Percentiles rank a stretch among this genome's conserved stretches.
These are phyloP conservation scores for Torrubiellomyces zombiae DNA, from an alignment of 2,329 filamentous ascomycete species.

Conservation along the genomic window DNA sequence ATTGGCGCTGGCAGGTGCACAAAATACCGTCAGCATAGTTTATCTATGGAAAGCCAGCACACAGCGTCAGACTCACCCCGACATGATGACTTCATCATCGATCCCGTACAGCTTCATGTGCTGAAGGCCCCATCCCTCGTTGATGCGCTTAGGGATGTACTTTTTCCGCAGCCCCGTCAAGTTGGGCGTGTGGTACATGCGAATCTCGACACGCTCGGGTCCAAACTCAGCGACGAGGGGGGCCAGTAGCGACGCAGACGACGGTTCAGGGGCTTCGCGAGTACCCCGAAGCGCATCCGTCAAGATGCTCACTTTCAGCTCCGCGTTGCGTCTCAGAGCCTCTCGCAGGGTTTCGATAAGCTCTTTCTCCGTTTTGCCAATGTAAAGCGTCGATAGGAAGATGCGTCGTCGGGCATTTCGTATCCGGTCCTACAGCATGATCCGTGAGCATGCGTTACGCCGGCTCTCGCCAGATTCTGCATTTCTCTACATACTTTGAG, in stretches of 20 bases:
- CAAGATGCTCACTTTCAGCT: constrained; percentile 70
- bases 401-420: constrained; percentile 60
- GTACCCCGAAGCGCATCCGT: constrained; percentile 87
- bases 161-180: constrained; percentile 74
- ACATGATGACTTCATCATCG: constrained; percentile 90
- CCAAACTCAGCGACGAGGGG: constrained; percentile 78
- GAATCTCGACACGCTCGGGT: constrained; percentile 67
- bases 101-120: constrained; percentile 98
- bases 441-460: background rate
- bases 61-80: constrained; percentile 40
- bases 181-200: constrained; percentile 97
- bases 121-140: constrained; percentile 95
- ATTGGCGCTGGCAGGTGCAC: constrained; percentile 45
- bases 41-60: too few relatives aligned
- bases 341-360: constrained; percentile 64
- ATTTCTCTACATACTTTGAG: constrained; percentile 49
- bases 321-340: constrained; percentile 56
- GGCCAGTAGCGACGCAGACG: constrained; percentile 74
- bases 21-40: too few relatives aligned
- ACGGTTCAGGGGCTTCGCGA: constrained; percentile 69
- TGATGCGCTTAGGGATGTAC: constrained; percentile 73
- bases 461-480: too few relatives aligned
- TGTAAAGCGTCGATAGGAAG: constrained; percentile 92
- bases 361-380: constrained; percentile 84
- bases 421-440: constrained; percentile 51